Conservation (phyloP, 768 basidiomycete genomes). For the Russula sp. region DNA sequence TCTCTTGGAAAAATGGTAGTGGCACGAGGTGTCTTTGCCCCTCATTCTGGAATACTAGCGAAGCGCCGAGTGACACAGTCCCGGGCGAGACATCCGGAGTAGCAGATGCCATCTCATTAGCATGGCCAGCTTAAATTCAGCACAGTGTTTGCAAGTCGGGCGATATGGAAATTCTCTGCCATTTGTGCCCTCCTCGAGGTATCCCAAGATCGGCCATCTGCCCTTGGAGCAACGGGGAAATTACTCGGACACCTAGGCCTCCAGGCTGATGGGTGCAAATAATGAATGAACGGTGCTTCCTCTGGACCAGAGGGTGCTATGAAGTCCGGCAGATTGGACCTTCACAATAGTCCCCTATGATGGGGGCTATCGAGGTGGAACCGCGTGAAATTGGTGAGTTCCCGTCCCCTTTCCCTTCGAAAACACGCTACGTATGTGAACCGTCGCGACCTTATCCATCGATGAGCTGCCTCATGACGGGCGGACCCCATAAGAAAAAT, state of each 20-base stretch:
- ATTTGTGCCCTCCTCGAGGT: constrained; percentile 1
- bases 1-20: constrained; percentile 1
- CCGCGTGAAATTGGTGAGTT: constrained; percentile 16
- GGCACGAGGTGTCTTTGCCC: constrained; percentile 10
- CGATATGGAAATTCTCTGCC: background rate
- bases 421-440: constrained; percentile 6
- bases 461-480: constrained; percentile 16
- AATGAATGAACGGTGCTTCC: constrained; percentile 4
- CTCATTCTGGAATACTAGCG: background rate
- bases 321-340: constrained; percentile 9
- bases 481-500: background rate
- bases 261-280: background rate
- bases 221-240: background rate
- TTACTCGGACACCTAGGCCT: background rate
- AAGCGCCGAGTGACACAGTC: background rate
- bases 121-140: constrained; percentile 15
- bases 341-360: background rate
- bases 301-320: background rate
- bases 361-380: constrained; percentile 3
- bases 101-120: background rate
- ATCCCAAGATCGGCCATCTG: background rate
- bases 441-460: constrained; percentile 9
- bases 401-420: constrained; percentile 5
- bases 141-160: constrained; percentile 1
- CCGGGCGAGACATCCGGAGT: background rate